A percentile compares a stretch with the other conserved stretches of the same genome.
These are phyloP conservation scores for Chaetomium sp. DNA, from an alignment of 2,329 filamentous ascomycete genomes.

Conservation along the genomic window DNA sequence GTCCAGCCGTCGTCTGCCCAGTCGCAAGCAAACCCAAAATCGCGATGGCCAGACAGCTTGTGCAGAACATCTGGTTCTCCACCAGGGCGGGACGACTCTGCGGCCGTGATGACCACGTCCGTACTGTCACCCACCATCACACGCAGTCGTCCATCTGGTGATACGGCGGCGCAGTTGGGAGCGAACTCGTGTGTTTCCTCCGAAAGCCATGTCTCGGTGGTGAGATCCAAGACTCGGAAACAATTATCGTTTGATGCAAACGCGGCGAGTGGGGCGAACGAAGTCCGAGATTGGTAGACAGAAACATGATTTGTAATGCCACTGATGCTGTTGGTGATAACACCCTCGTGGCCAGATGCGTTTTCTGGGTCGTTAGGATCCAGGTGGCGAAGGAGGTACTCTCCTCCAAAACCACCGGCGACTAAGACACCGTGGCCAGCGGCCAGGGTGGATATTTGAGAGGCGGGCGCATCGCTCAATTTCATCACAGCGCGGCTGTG, in stretches of 20 bases:
- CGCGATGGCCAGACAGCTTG: slow-evolving; percentile 56
- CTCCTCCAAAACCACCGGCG: slow-evolving; percentile 52
- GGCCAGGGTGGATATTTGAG: slow-evolving; percentile 45
- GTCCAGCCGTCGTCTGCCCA: slow-evolving; percentile 74
- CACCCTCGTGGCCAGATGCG: slow-evolving; percentile 36
- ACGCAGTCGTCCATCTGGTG: slow-evolving; percentile 64
- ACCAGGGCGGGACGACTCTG: slow-evolving; percentile 42
- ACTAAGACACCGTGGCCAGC: slow-evolving; percentile 50
- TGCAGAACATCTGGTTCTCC: slow-evolving; percentile 41
- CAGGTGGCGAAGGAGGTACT: slow-evolving; percentile 45
- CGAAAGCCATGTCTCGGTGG: slow-evolving; percentile 51
- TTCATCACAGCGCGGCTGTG: slow-evolving; percentile 39
- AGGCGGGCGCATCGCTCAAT: slow-evolving; percentile 34
- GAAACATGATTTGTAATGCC: slow-evolving; percentile 62
- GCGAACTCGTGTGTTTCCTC: slow-evolving; percentile 50
- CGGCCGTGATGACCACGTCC: slow-evolving; percentile 60
- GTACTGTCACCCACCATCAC: slow-evolving; percentile 65
- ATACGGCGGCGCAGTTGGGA: slow-evolving; percentile 67
- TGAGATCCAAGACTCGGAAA: slow-evolving; percentile 53
- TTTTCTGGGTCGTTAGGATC: slow-evolving; percentile 33
- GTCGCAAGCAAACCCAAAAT: slow-evolving; percentile 70
- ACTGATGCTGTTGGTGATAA: slow-evolving; percentile 41
- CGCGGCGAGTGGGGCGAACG: slow-evolving; percentile 46
- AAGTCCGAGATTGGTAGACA: slow-evolving; percentile 47
- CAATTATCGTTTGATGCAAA: slow-evolving; percentile 58